A percentile compares a stretch with the other conserved stretches of the same genome.
Conservation (phyloP, 1,139 yeast species). For the Hemisphaericaspora xylanilytica region DNA sequence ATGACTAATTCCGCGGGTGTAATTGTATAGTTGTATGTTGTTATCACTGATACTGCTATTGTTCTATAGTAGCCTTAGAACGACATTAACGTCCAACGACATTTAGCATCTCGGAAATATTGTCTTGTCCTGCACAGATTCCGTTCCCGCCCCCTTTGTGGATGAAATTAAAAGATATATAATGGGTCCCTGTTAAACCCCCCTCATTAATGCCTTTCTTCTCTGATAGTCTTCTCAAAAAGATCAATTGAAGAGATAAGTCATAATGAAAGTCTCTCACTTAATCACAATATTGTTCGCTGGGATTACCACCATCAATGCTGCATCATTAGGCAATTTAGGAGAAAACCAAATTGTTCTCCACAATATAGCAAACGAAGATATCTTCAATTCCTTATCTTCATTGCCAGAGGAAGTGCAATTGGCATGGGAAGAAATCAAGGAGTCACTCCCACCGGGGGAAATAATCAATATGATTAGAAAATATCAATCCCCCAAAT, state of each 20-base stretch:
- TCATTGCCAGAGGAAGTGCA: conserved; percentile 6
- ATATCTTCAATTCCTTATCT: conserved; percentile 4
- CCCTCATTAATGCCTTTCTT: too few relatives aligned
- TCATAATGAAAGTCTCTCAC: conserved; percentile 9
- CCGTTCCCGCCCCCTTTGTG: too few relatives aligned
- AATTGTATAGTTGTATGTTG: too few relatives aligned
- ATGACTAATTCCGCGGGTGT: too few relatives aligned
- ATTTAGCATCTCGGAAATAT: too few relatives aligned
- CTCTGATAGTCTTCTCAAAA: neutral
- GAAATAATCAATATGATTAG: conserved; percentile 20
- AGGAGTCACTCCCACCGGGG: conserved; percentile 16
- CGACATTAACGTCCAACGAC: too few relatives aligned
- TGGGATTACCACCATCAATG: conserved; percentile 6
- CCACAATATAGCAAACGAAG: conserved; percentile 3
- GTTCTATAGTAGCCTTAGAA: too few relatives aligned
- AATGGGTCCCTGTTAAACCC: too few relatives aligned
- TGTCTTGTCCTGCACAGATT: too few relatives aligned
- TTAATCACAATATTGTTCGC: conserved; percentile 8
- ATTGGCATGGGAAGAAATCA: conserved; percentile 28
- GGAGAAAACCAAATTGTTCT: conserved; percentile 11
- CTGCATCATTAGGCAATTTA: conserved; percentile 7
- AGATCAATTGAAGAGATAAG: neutral
- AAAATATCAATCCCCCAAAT: conserved; percentile 12
- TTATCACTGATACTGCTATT: too few relatives aligned
- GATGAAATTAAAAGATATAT: too few relatives aligned